Percentiles rank a stretch among this genome's conserved stretches.
Evolutionary conservation across 2,329 filamentous ascomycete genomes (phyloP).

Genomic region (Aureobasidium sp.): DNA sequence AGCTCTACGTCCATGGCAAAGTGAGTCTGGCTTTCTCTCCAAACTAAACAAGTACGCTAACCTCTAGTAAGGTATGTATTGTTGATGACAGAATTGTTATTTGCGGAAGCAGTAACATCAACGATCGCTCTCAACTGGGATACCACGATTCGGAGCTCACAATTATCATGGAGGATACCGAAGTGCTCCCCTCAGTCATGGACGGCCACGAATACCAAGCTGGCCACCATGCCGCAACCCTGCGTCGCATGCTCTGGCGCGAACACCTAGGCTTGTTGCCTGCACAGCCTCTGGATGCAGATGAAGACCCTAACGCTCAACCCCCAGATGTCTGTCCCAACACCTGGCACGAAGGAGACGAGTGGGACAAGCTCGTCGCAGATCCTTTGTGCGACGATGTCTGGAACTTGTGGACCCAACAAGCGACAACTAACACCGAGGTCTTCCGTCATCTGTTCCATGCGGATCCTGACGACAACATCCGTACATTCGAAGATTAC

Average conservation of each 20-base stretch:
- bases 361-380: slow-evolving; percentile 52
- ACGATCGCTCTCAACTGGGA: slow-evolving; percentile 82
- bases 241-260: slow-evolving; percentile 78
- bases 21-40: slow-evolving; percentile 36
- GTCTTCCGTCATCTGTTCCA: slow-evolving; percentile 77
- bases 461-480: slow-evolving; percentile 80
- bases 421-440: slow-evolving; percentile 64
- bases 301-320: slow-evolving; percentile 65
- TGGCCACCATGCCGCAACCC: slow-evolving; percentile 72
- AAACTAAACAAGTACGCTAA: slow-evolving; percentile 14
- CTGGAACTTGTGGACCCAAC: slow-evolving; percentile 59
- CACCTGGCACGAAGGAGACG: slow-evolving; percentile 63
- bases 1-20: slow-evolving; percentile 92
- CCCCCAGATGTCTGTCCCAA: slow-evolving; percentile 67
- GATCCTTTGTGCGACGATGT: slow-evolving; percentile 54
- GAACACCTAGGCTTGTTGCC: slow-evolving; percentile 82
- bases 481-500: slow-evolving; percentile 87
- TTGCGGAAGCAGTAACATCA: slow-evolving; percentile 65
- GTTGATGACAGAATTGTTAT: slow-evolving; percentile 80
- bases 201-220: slow-evolving; percentile 69
- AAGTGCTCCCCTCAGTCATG: slow-evolving; percentile 66
- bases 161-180: slow-evolving; percentile 81
- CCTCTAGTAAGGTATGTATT: slow-evolving; percentile 50
- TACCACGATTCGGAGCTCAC: slow-evolving; percentile 86
- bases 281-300: slow-evolving; percentile 61